phyloP scores from a whole-genome alignment of 2,329 filamentous ascomycete genomes.

The Chaetomiaceae sp. region DNA sequence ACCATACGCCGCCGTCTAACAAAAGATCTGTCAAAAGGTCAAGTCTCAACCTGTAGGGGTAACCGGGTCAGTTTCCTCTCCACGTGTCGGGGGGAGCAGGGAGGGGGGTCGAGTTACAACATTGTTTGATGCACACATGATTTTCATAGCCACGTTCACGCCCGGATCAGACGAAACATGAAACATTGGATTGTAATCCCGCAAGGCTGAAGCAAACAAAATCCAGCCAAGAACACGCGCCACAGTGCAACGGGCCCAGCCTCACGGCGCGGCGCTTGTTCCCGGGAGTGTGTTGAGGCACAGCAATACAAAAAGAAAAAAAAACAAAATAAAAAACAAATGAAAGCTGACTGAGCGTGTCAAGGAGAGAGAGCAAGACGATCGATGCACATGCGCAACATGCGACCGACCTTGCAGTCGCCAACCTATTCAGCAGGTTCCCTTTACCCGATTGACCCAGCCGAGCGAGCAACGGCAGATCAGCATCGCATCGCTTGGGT shows the following conservation, averaged over 20 bases:
- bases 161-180: not conserved
- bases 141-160: not conserved
- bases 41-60: too few relatives aligned
- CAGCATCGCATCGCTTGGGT: not conserved
- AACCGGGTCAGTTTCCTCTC: too few relatives aligned
- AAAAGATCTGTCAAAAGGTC: too few relatives aligned
- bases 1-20: too few relatives aligned
- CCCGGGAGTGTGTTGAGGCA: not conserved
- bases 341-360: not conserved
- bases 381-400: too few relatives aligned
- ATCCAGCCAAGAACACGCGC: not conserved
- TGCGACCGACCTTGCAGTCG: not conserved
- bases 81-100: too few relatives aligned
- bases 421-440: not conserved
- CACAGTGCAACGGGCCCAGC: too few relatives aligned
- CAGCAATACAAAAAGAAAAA: too few relatives aligned
- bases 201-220: conserved; percentile 5
- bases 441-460: conserved; percentile 2
- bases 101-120: not conserved
- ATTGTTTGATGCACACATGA: conserved; percentile 2
- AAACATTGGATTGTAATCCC: not conserved
- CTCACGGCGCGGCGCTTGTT: too few relatives aligned
- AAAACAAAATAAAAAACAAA: too few relatives aligned
- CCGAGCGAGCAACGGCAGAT: not conserved
- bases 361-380: too few relatives aligned